Base-by-base conservation (phyloP, 2,329 filamentous ascomycete species). In the Berkeleyomyces rouxiae region DNA sequence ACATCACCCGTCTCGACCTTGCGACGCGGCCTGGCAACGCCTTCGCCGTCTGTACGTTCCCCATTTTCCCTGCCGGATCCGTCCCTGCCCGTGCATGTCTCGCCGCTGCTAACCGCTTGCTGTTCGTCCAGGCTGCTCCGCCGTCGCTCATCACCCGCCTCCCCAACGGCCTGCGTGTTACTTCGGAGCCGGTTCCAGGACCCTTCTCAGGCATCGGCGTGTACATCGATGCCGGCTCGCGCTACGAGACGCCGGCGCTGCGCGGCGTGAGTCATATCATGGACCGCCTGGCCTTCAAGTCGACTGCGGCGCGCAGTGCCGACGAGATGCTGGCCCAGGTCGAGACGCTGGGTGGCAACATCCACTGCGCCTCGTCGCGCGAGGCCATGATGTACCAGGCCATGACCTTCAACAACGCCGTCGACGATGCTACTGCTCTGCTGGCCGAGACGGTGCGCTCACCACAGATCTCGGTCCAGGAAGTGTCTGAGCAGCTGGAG, bases 341-440 rank as follows among this genome's bases (percentile, higher is more conserved):
- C 42, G 93, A 97, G 74, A 86, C 85, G 0, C 78, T 99, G 2
- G 93, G 93, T 43, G 93, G 93, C 40, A 96, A 96, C 72, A 92
- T 99, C 65, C 91, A 97, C 75, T 99, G 93, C 75, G 91, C 92
- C 9, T 96, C 91, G 1, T 95, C 90, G 1, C 82, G 93, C 67
- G 93, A 99, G 75, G 90, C 90, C 63, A 82, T 99, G 75, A 99
- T 99, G 93, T 99, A 99, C 77, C 93, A 99, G 74, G 89, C 90
- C 1, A 93, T 93, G 36, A 96, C 91, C 39, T 99, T 99, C 82
- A 99, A 99, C 77, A 86, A 86, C 36, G 86, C 90, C 16, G 90
- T 99, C 7, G 85, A 88, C 5, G 83, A 83, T 7, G 90, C 92
- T 10, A 82, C 95, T 33, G 89, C 80, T 39, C 76, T 99, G 16